Base-by-base conservation (phyloP, 306 rosid species). In the Sphenostylis stenocarpa region DNA sequence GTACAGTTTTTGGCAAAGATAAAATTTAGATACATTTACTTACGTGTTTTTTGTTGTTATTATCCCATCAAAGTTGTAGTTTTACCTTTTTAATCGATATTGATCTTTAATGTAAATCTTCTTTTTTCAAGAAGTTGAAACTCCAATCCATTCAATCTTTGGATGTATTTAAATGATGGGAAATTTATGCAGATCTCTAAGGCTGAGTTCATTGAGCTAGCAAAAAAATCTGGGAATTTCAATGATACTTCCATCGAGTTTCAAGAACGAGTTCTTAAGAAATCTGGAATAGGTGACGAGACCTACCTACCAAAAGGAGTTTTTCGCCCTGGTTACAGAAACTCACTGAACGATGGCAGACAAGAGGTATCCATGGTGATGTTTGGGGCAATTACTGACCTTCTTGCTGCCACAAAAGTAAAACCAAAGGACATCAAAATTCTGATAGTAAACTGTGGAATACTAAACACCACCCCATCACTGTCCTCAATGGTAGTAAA, bases 401-500 rank as follows among this genome's bases (percentile, higher is more conserved):
- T 90, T n/a, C 83, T 90, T 16, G 77, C 76, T 2, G 38, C 84
- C 53, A 88, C 96, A 28, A 79, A 83, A 65, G 75, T 86, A 20
- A 73, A 82, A 47, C 66, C 87, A 9, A 77, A 70, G 29, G 83
- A 86, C 44, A 84, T 88, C 3, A 82, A 56, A n/a, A 84, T 88
- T 72, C 82, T 90, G 0, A 78, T 88, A 6, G 91, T 90, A 13
- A 90, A 86, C 77, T 85, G 91, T 34, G 90, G 96, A 62, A 82
- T 88, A n/a, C 72, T 88, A 12, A 88, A 83, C 41, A 80, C 87
- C 0, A 86, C 92, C 0, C 88, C 96, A 20, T 90, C 92, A 31
- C 72, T 88, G 31, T 75, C 96, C 24, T 88, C 97, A 58, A 84
- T 87, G 85, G 76, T 89, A 26, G 76, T 87, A 70, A 87, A 91